Percentiles rank a stretch among this genome's conserved stretches.
phyloP scores from a whole-genome alignment of 257 asterid genomes.

The Capsicum rhomboideum region DNA sequence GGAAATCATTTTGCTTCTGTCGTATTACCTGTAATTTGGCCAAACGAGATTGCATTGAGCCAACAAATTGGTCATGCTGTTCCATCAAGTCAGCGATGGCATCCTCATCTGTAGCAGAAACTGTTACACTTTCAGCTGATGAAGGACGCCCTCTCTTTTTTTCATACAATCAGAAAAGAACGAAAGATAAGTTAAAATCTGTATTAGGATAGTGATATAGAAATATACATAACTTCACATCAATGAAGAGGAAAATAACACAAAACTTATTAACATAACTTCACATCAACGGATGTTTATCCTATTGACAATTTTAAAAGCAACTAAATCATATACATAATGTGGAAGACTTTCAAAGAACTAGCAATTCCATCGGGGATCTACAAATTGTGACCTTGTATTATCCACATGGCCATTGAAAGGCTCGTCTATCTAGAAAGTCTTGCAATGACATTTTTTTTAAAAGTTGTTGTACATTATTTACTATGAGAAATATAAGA shows the following conservation, averaged over 20 bases:
- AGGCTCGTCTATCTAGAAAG: not conserved
- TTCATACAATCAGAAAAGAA: not conserved
- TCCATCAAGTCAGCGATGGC: conserved; percentile 67
- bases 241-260: not conserved
- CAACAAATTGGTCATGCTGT: conserved; percentile 65
- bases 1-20: not conserved
- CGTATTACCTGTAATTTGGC: conserved; percentile 76
- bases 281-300: not conserved
- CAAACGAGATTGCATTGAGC: conserved; percentile 85
- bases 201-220: not conserved
- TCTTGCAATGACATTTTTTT: not conserved
- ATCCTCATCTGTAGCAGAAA: conserved; percentile 74
- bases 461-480: not conserved
- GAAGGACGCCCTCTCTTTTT: conserved; percentile 47
- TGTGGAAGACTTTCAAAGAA: not conserved
- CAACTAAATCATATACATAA: not conserved
- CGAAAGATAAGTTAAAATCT: not conserved
- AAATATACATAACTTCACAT: not conserved
- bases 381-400: not conserved
- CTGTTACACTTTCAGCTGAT: conserved; percentile 47
- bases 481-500: too few species aligned
- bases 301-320: not conserved
- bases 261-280: not conserved
- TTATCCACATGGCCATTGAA: not conserved
- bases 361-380: not conserved